Base-by-base conservation (phyloP, 1,284 basidiomycete species). In the Calocybe gambosa region DNA sequence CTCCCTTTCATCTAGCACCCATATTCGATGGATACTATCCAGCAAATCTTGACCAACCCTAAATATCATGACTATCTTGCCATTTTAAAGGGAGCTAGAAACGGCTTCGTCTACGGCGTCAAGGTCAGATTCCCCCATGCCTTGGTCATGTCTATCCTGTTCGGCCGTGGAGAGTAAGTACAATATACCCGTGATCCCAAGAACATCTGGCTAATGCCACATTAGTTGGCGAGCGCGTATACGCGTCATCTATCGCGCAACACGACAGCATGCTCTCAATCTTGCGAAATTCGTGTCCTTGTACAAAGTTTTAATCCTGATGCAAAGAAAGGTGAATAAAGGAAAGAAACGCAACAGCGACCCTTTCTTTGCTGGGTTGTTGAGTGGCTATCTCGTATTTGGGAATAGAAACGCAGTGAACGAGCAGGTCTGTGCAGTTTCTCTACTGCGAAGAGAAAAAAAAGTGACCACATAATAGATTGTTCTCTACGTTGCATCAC, bases 121-220 rank as follows among this genome's bases (percentile, higher is more conserved):
- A 97, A 98, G 74, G 90, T 98, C 57, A 75, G 91, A 38, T 96
- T 96, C 62, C 96, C 96, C n/a, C 96, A 99, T 77, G 95, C 96
- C 1, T 73, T 99, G 20, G 87, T 99, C 47, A 99, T 99, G 95
- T 88, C 93, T n/a, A 80, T 97, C 50, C 74, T 99, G 21, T 99
- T 99, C 61, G 87, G 88, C 23, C 80, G 86, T 50, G 89, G 89
- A 72, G 81, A 89, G 87, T 92, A 55, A 64, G 88, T 80, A 10
- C 28, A 20, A 21, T 2, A 26, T 0, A 40, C 20, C 28, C 7
- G 12, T 28, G 26, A 8, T 31, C 21, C 16, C 49, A 42, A 4
- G 10, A 37, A 47, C 48, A 31, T 29, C 7, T 49, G 12, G 5
- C 8, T 3, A 19, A 5, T 20, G 8, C 18, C 36, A 7, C 15